Conservation (phyloP, 768 basidiomycete species). For the Boletus tylopilopsis region DNA sequence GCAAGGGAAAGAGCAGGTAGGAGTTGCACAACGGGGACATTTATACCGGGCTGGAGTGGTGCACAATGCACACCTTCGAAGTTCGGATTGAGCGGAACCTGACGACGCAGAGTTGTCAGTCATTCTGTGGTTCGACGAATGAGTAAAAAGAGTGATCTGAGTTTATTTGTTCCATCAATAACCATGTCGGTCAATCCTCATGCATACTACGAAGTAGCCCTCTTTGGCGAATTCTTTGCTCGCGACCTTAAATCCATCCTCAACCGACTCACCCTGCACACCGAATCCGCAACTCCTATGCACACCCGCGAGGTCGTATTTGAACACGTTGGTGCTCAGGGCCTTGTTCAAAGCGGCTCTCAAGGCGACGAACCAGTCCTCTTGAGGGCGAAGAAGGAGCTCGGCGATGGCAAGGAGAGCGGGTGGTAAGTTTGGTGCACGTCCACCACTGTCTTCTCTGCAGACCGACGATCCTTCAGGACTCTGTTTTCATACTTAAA, state of each 20-base stretch:
- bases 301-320: conserved; percentile 79
- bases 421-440: conserved; percentile 50
- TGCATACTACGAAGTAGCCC: conserved; percentile 78
- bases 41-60: conserved; percentile 58
- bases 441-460: not conserved
- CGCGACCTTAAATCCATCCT: conserved; percentile 73
- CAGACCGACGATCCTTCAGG: conserved; percentile 37
- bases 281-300: conserved; percentile 71
- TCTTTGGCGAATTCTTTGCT: conserved; percentile 79
- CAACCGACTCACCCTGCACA: conserved; percentile 78
- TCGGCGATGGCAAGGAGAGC: conserved; percentile 49
- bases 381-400: conserved; percentile 72
- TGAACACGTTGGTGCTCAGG: conserved; percentile 68
- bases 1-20: conserved; percentile 72
- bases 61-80: conserved; percentile 49
- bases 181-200: conserved; percentile 32
- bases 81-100: conserved; percentile 15
- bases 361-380: conserved; percentile 61
- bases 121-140: conserved; percentile 9
- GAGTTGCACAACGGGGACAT: conserved; percentile 70
- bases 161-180: not conserved
- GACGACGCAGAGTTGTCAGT: conserved; percentile 5
- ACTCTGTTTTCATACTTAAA: conserved; percentile 76
- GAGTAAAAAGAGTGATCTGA: not conserved
- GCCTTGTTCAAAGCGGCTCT: conserved; percentile 47